Conservation (phyloP, 805 yeast species). For the Zygotorulaspora chibaensis region DNA sequence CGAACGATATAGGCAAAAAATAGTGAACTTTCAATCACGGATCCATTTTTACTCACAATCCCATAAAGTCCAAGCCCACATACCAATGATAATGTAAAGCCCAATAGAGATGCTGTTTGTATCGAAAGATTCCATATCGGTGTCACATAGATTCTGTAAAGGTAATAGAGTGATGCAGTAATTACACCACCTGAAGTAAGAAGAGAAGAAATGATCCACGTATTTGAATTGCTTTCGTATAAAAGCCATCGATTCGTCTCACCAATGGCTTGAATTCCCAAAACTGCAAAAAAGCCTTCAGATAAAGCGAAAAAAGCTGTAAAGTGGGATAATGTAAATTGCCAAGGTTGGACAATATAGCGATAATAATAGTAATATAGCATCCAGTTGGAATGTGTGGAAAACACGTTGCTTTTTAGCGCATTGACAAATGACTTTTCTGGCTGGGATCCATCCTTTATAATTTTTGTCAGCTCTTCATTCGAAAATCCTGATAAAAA, state of each 20-base stretch:
- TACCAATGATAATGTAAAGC: conserved; percentile 76
- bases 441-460: conserved; percentile 24
- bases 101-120: conserved; percentile 75
- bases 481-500: conserved; percentile 53
- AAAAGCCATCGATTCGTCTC: conserved; percentile 70
- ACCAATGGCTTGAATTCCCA: conserved; percentile 90
- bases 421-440: conserved; percentile 21
- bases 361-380: conserved; percentile 33
- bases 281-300: conserved; percentile 89
- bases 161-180: conserved; percentile 70
- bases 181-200: conserved; percentile 69
- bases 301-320: conserved; percentile 85
- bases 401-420: conserved; percentile 18
- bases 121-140: conserved; percentile 68
- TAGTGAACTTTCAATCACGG: conserved; percentile 85
- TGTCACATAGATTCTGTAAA: conserved; percentile 77
- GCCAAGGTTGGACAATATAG: conserved; percentile 62
- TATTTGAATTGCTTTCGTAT: conserved; percentile 52
- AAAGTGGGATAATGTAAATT: conserved; percentile 62
- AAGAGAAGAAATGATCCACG: conserved; percentile 73
- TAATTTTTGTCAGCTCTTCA: conserved; percentile 23
- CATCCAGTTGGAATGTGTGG: conserved; percentile 24
- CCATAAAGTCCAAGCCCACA: conserved; percentile 76
- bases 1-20: conserved; percentile 88
- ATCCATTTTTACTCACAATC: conserved; percentile 74